These are phyloP conservation scores for Mycena olivaceomarginata DNA, from an alignment of 768 basidiomycete species.

Conservation along the genomic window DNA sequence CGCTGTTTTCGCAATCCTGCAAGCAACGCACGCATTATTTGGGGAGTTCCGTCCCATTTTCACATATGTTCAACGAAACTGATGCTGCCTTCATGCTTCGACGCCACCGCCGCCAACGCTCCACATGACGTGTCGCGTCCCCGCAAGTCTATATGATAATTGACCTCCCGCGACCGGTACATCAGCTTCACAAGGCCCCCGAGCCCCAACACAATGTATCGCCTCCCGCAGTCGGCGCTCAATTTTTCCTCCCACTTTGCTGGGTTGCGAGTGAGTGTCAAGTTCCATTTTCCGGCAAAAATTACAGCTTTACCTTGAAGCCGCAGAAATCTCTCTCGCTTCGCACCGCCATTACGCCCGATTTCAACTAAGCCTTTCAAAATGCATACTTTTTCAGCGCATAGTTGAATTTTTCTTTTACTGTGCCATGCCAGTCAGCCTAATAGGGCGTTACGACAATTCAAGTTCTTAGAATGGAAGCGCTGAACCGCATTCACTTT, in stretches of 20 bases:
- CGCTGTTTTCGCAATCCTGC: constrained; percentile 1
- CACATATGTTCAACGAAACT: background rate
- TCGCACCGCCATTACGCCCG: background rate
- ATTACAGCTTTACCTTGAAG: background rate
- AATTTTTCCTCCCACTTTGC: too few relatives aligned
- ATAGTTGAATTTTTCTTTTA: background rate
- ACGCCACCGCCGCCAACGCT: background rate
- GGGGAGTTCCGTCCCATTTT: background rate
- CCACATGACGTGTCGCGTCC: background rate
- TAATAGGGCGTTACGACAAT: background rate
- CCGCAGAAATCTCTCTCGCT: background rate
- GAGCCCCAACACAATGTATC: too few relatives aligned
- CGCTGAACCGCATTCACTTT: background rate
- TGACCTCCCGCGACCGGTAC: too few relatives aligned
- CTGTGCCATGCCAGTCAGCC: background rate
- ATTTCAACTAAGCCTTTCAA: background rate
- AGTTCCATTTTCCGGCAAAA: background rate
- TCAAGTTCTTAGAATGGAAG: background rate
- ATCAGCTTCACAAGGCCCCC: too few relatives aligned
- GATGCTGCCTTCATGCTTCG: background rate
- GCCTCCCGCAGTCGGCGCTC: too few relatives aligned
- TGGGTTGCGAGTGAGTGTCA: background rate
- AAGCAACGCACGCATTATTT: background rate
- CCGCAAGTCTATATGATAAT: background rate
- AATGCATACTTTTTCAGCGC: background rate